Base-by-base conservation (phyloP, 2,329 filamentous ascomycete species). In the Aureobasidium sp. region DNA sequence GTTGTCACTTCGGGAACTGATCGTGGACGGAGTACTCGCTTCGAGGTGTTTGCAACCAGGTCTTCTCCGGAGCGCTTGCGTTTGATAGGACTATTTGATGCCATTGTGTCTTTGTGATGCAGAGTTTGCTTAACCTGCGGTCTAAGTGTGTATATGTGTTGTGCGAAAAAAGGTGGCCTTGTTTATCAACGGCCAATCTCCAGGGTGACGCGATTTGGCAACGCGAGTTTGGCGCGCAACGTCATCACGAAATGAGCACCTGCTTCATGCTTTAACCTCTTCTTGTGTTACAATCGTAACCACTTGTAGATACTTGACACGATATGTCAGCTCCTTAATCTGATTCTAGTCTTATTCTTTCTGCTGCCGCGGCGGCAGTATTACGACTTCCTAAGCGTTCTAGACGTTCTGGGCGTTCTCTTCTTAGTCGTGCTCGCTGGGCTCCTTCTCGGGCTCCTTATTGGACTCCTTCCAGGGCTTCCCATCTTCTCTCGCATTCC, bases 141-240 rank as follows among this genome's bases (percentile, higher is more conserved):
- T 15, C 5, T 13, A 37, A 20, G 17, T 27, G 26, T 23, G n/a
- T 51, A 36, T 6, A 12, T 20, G 12, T 32, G 27, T 50, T 36
- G 29, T 50, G 17, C 7, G 23, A 9, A 12, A 17, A 17, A 27
- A 29, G 15, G 23, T 27, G 1, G 12, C 7, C 26, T 50, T 50
- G 29, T 50, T 50, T 20, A 52, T 32, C 47, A 50, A 32, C 29
- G 47, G 47, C 32, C 34, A 39, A 52, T 34, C 32, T 27, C 32
- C 20, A 13, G 50, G 50, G 34, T 37, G 50, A 52, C 50, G 50
- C 50, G 50, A 52, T 52, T 52, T 52, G 12, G 6, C 32, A 27
- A 52, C 50, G 50, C 50, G 50, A 52, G n/a, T 26, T 52, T 39
- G 20, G 50, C 50, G 50, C 50, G 50, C 32, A 39, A 52, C 50